phyloP scores from a whole-genome alignment of 345 rosid species.

The Populus nigra region DNA sequence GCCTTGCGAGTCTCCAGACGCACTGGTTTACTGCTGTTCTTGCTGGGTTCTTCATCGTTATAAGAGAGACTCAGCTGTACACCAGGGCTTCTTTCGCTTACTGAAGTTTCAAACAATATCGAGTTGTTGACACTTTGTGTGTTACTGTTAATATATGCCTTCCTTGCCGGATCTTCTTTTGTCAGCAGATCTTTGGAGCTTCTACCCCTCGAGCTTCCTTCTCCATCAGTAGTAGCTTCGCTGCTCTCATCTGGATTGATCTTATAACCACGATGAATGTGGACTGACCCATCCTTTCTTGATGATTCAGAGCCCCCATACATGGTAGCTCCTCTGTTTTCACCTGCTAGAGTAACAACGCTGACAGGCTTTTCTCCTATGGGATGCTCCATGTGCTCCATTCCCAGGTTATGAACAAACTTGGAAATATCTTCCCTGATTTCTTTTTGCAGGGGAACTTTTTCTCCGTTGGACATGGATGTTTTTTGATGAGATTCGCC shows the following conservation, averaged over 20 bases:
- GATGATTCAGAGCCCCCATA: constrained; percentile 43
- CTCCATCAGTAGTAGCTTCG: constrained; percentile 54
- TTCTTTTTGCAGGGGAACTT: constrained; percentile 43
- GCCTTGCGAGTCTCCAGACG: constrained; percentile 32
- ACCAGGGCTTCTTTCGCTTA: constrained; percentile 61
- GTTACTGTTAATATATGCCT: constrained; percentile 62
- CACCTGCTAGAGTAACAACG: constrained; percentile 69
- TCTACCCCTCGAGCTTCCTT: constrained; percentile 34
- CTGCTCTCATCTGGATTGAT: constrained; percentile 57
- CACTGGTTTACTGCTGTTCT: constrained; percentile 21
- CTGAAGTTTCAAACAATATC: constrained; percentile 50
- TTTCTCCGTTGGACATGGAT: constrained; percentile 24
- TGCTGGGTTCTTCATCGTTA: constrained; percentile 23
- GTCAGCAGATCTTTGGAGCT: constrained; percentile 19
- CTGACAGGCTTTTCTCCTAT: constrained; percentile 39
- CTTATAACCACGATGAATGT: constrained; percentile 60
- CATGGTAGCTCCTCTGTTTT: constrained; percentile 84
- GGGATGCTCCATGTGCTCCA: constrained; percentile 39
- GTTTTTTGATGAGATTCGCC: constrained; percentile 24
- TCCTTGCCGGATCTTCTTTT: constrained; percentile 35
- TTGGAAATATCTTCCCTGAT: constrained; percentile 59
- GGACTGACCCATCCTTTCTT: constrained; percentile 48
- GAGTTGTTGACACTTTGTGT: constrained; percentile 71
- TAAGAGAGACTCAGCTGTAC: constrained; percentile 44
- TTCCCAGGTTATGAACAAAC: constrained; percentile 50